These are phyloP conservation scores for Onygenales sp. DNA, from an alignment of 2,329 filamentous ascomycete genomes.

Conservation along the genomic window DNA sequence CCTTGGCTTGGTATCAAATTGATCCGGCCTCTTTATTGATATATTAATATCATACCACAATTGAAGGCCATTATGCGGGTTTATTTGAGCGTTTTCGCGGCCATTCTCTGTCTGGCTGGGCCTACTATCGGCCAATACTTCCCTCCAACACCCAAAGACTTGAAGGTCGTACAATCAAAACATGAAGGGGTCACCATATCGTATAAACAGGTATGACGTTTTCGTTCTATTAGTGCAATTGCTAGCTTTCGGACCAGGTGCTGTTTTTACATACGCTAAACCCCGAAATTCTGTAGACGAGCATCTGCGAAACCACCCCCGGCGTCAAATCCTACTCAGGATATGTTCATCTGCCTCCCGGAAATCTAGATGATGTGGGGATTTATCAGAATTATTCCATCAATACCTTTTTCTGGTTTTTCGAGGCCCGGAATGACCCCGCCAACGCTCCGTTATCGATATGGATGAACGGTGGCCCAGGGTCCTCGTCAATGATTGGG, in stretches of 20 bases:
- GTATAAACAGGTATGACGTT: slow-evolving; percentile 32
- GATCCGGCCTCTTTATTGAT: too few species aligned
- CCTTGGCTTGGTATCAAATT: too few species aligned
- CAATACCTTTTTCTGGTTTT: slow-evolving; percentile 59
- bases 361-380: slow-evolving; percentile 28
- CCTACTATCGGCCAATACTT: slow-evolving; percentile 15
- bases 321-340: slow-evolving; percentile 49
- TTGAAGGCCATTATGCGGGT: too few species aligned
- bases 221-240: neutral
- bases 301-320: slow-evolving; percentile 48
- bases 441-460: slow-evolving; percentile 48
- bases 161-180: slow-evolving; percentile 32
- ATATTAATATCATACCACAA: too few species aligned
- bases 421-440: slow-evolving; percentile 47
- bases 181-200: slow-evolving; percentile 32
- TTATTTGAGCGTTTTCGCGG: too few species aligned
- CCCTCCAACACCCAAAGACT: slow-evolving; percentile 29
- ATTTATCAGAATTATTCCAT: slow-evolving; percentile 46
- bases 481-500: slow-evolving; percentile 49
- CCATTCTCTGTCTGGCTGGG: neutral
- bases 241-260: neutral
- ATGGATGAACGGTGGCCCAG: slow-evolving; percentile 55
- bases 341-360: slow-evolving; percentile 48
- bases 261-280: neutral
- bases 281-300: slow-evolving; percentile 20